These are phyloP conservation scores for Neurospora tetraspora DNA, from an alignment of 495 filamentous ascomycete species.

Conservation along the genomic window DNA sequence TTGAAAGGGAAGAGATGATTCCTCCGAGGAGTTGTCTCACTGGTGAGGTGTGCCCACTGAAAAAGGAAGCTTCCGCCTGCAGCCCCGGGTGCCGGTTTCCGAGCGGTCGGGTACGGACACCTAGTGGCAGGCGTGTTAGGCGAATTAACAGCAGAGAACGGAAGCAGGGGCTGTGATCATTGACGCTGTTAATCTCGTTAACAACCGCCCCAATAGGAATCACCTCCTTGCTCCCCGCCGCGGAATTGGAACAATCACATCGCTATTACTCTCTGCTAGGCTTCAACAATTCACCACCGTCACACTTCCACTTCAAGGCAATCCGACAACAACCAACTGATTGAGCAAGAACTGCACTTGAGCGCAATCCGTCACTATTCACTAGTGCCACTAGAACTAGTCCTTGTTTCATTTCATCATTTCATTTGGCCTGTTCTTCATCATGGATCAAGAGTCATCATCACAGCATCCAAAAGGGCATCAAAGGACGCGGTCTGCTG, in stretches of 20 bases:
- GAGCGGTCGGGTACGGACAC: too few relatives aligned
- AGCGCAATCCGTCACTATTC: background rate
- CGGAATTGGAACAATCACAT: background rate
- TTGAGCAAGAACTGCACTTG: background rate
- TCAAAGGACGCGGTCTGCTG: conserved; percentile 27
- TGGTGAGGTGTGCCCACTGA: background rate
- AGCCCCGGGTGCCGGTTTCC: background rate
- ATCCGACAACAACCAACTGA: background rate
- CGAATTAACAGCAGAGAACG: background rate
- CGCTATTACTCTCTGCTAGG: background rate
- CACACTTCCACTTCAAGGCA: background rate
- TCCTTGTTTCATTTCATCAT: background rate
- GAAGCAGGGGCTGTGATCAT: background rate
- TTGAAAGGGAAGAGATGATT: background rate
- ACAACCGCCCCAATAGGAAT: background rate
- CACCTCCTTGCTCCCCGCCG: background rate
- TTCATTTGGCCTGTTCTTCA: background rate
- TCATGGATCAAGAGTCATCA: conserved; percentile 25
- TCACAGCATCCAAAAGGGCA: conserved; percentile 20
- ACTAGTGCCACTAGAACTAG: background rate
- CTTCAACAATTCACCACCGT: background rate
- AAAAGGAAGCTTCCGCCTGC: background rate
- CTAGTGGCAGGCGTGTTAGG: background rate
- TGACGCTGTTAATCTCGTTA: background rate
- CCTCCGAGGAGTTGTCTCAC: too few relatives aligned